Base-by-base conservation (phyloP, 495 filamentous ascomycete species). In the Penicillium cataractarum region DNA sequence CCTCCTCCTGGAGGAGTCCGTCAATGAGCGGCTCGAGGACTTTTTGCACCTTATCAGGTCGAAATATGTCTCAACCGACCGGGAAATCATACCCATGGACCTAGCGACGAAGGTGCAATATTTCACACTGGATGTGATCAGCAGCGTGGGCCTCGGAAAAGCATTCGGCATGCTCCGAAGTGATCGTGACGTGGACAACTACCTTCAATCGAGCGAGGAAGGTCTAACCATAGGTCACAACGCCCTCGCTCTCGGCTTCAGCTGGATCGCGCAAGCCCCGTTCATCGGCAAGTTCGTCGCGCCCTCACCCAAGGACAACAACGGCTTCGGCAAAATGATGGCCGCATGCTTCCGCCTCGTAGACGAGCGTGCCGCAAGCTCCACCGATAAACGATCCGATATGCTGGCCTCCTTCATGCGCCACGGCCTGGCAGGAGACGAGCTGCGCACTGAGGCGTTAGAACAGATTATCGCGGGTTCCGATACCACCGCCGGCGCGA, bases 401-500 rank as follows among this genome's bases (percentile, higher is more conserved):
- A 79, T 78, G 73, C 55, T 78, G 13, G 68, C 66, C 12, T 74
- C 75, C 9, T 79, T 76, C 59, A 71, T 78, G 29, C 69, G 73
- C 29, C 72, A 76, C 55, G 75, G 75, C 21, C n/a, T 80, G 8
- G 26, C 61, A 13, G 67, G 64, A n/a, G 72, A 75, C 22, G 74
- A 76, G 27, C 59, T 76, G 13, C 66, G 73, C 50, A 68, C 63
- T 3, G 75, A 76, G 58, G 67, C 65, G 2, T 62, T 75, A 24
- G 70, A 74, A 39, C 72, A 75, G 32, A 71, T 80, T 6, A 78
- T 86, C 63, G 87, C 86, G 3, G 87, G 86, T 53, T 84, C 85
- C 17, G 87, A 89, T 68, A 88, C 87, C 19, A 89, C 84, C 4
- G 85, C 85, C 26, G 81, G 80, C 4, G 82, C 83, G 2, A 80